Base-by-base conservation (phyloP, 768 basidiomycete species). In the Crepidotus variabilis region DNA sequence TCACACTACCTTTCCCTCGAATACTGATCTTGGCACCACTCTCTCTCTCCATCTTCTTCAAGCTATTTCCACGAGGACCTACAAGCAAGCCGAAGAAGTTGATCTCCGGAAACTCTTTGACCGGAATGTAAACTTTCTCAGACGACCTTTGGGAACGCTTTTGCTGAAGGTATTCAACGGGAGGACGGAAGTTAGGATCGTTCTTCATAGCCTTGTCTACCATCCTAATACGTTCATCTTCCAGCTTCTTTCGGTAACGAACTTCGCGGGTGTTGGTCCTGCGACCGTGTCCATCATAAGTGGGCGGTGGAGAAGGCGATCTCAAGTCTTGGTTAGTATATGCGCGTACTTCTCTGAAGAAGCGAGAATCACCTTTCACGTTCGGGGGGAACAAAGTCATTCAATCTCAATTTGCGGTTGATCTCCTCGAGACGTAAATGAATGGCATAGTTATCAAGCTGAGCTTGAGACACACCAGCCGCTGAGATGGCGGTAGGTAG, bases 41-140 rank as follows among this genome's bases (percentile, higher is more conserved):
- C 65, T 98, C 93, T 56, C 92, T 81, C 72, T 99, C 97, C 97
- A 99, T 99, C 75, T 94, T 95, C 82, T 99, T 99, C 81, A 98
- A 76, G 76, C 95, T 95, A 70, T 99, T 98, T 47, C 97, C 97
- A 66, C 97, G 90, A 67, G 97, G 97, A 36, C 97, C 97, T 61
- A 99, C 96, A 58, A 99, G 84, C 59, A 99, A 78, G 64, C 97
- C 97, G 65, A 99, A 98, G 77, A 98, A 99, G 71, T 99, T 99
- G 79, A 99, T 98, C 75, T 98, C 96, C 1, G 97, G 97, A 64
- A 99, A 99, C 74, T 99, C 97, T 72, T 99, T 98, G 69, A 98
- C 95, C 39, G 97, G 97, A 58, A 99, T 98, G 70, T 98, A 99
- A 59, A 99, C 97, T 75, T 98, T 98, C 58, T 99, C 97, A 33